These are phyloP conservation scores for Candida multigemmis DNA, from an alignment of 805 yeast genomes.

Conservation along the genomic window DNA sequence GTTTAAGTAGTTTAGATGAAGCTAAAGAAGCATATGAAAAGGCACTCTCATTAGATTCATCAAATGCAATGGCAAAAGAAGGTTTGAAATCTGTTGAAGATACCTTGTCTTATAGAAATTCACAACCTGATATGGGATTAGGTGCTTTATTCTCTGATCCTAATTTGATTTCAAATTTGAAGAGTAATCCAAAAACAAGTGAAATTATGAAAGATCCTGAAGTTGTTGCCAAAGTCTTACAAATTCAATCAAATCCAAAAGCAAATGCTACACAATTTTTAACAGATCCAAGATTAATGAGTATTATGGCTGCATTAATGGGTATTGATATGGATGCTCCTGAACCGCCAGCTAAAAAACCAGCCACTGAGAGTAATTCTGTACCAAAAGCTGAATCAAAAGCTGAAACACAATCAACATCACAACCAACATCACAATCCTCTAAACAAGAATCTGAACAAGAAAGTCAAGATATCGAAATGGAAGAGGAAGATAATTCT, in stretches of 20 bases:
- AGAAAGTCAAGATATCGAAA: slow-evolving; percentile 22
- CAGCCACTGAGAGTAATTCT: slow-evolving; percentile 8
- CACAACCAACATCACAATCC: slow-evolving; percentile 12
- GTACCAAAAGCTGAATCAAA: slow-evolving; percentile 8
- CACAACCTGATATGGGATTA: slow-evolving; percentile 66
- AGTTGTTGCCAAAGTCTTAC: slow-evolving; percentile 59
- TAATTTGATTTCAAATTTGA: slow-evolving; percentile 62
- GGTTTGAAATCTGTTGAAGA: slow-evolving; percentile 68
- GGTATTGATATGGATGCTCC: slow-evolving; percentile 65
- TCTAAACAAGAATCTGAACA: slow-evolving; percentile 5
- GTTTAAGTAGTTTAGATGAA: slow-evolving; percentile 71
- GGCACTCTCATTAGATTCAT: slow-evolving; percentile 73
- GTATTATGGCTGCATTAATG: slow-evolving; percentile 74
- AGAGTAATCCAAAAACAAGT: slow-evolving; percentile 78
- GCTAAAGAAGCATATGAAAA: slow-evolving; percentile 66
- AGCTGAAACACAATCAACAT: slow-evolving; percentile 4
- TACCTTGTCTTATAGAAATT: slow-evolving; percentile 43
- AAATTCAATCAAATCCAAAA: slow-evolving; percentile 64
- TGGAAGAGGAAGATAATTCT: slow-evolving; percentile 22
- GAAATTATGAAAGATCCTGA: slow-evolving; percentile 83
- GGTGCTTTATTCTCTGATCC: slow-evolving; percentile 78
- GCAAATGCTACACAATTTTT: slow-evolving; percentile 61
- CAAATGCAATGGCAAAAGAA: slow-evolving; percentile 77
- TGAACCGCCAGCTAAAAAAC: slow-evolving; percentile 7
- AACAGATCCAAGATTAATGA: slow-evolving; percentile 81